phyloP scores from a whole-genome alignment of 768 basidiomycete genomes.

The Chalciporus piperatus region DNA sequence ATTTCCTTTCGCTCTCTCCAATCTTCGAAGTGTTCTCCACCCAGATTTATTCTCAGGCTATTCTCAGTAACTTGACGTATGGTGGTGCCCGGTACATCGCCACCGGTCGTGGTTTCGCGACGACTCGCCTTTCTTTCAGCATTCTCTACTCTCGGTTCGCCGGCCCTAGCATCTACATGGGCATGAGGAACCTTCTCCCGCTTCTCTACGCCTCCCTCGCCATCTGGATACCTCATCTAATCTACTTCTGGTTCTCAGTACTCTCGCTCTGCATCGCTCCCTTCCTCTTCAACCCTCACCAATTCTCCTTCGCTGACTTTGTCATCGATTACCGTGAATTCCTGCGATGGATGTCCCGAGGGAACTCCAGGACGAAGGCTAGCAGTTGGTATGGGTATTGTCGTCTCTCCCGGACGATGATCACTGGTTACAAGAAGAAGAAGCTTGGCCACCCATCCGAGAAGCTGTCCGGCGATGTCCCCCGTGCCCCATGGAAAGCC shows the following conservation, averaged over 20 bases:
- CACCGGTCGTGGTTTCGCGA: slow-evolving; percentile 98
- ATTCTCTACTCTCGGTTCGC: slow-evolving; percentile 99
- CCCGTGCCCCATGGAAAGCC: slow-evolving; percentile 83
- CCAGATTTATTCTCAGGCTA: slow-evolving; percentile 96
- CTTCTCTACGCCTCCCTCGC: slow-evolving; percentile 89
- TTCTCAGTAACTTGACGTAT: slow-evolving; percentile 94
- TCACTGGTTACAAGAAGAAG: slow-evolving; percentile 99
- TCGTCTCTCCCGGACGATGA: slow-evolving; percentile 93
- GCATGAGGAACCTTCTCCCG: slow-evolving; percentile 89
- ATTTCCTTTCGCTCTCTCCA: slow-evolving; percentile 95
- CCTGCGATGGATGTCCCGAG: slow-evolving; percentile 98
- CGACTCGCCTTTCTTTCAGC: slow-evolving; percentile 91
- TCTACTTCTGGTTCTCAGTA: slow-evolving; percentile 99
- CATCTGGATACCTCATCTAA: slow-evolving; percentile 91
- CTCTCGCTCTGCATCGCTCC: slow-evolving; percentile 93
- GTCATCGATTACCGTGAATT: slow-evolving; percentile 99
- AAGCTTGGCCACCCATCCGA: slow-evolving; percentile 96
- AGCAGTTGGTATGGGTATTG: slow-evolving; percentile 99
- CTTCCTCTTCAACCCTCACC: slow-evolving; percentile 99
- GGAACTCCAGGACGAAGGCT: slow-evolving; percentile 93
- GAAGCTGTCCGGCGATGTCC: slow-evolving; percentile 92
- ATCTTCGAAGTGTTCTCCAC: slow-evolving; percentile 99
- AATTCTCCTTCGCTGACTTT: slow-evolving; percentile 96
- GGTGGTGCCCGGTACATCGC: slow-evolving; percentile 99
- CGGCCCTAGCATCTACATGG: slow-evolving; percentile 99